Percentiles rank a stretch among this genome's conserved stretches.
phyloP scores from a whole-genome alignment of 805 yeast genomes.

The Kodamaea kakaduensis region DNA sequence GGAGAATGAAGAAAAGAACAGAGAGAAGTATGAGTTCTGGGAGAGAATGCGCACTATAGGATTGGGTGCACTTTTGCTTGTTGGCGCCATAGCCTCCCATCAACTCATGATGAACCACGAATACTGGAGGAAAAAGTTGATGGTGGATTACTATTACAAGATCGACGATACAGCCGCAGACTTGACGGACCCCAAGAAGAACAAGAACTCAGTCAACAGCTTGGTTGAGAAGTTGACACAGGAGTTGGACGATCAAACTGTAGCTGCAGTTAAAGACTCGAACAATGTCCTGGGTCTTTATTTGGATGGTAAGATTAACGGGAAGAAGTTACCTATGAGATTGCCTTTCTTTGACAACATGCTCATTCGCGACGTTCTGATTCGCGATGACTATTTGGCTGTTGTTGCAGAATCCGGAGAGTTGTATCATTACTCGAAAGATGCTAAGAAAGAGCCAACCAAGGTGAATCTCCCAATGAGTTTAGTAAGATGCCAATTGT shows the following conservation, averaged over 20 bases:
- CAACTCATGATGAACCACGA: conserved; percentile 42
- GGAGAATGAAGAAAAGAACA: conserved; percentile 23
- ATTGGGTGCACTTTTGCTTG: conserved; percentile 39
- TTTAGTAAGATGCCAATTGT: conserved; percentile 33
- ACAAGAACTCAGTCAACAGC: conserved; percentile 23
- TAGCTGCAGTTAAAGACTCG: conserved; percentile 21
- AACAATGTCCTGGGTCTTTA: conserved; percentile 31
- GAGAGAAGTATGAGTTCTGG: conserved; percentile 33
- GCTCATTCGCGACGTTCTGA: conserved; percentile 51
- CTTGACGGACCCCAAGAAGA: conserved; percentile 28
- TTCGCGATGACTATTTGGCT: conserved; percentile 45
- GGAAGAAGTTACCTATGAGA: conserved; percentile 53
- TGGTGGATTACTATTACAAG: conserved; percentile 31
- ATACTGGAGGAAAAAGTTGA: conserved; percentile 31
- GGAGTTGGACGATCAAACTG: conserved; percentile 17
- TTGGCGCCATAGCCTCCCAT: conserved; percentile 37
- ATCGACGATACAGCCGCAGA: conserved; percentile 36
- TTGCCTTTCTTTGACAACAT: conserved; percentile 60
- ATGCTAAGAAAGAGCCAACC: conserved; percentile 29
- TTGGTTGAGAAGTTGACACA: conserved; percentile 26
- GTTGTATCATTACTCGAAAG: conserved; percentile 64
- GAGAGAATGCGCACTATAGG: conserved; percentile 44
- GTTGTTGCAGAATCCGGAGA: conserved; percentile 70
- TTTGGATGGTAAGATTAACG: conserved; percentile 29
- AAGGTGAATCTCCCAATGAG: conserved; percentile 26